phyloP scores from a whole-genome alignment of 768 basidiomycete species.

The Candolleomyces eurysporus region DNA sequence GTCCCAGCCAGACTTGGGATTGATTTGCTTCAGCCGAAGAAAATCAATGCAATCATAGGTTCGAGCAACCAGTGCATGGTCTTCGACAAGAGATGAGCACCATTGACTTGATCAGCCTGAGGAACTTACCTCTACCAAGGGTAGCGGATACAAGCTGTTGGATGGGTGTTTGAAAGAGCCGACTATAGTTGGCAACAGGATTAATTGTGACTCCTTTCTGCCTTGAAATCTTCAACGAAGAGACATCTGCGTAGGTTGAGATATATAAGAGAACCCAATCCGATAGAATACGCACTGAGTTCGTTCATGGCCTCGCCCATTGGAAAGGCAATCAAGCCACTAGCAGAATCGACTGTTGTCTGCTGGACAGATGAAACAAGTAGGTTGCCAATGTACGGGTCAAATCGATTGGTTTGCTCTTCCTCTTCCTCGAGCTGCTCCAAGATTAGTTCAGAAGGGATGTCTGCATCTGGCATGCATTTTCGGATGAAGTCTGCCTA shows the following conservation, averaged over 20 bases:
- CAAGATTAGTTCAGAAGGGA: conserved; percentile 66
- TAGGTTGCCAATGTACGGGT: conserved; percentile 57
- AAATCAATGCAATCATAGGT: conserved; percentile 21
- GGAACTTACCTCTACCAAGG: conserved; percentile 6
- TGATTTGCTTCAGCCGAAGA: conserved; percentile 11
- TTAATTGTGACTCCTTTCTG: conserved; percentile 30
- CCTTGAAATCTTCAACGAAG: conserved; percentile 28
- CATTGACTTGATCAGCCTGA: background rate
- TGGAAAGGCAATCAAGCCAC: conserved; percentile 52
- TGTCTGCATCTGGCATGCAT: conserved; percentile 69
- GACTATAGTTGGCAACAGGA: conserved; percentile 39
- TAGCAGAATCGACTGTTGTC: conserved; percentile 15
- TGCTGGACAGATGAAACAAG: conserved; percentile 40
- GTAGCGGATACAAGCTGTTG: conserved; percentile 51
- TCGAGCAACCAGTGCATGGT: conserved; percentile 21
- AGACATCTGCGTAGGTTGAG: conserved; percentile 42
- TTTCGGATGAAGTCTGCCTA: conserved; percentile 74
- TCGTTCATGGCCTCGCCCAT: conserved; percentile 58
- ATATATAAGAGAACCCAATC: background rate
- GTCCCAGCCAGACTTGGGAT: background rate
- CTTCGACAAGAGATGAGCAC: conserved; percentile 9
- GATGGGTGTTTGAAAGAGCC: conserved; percentile 65
- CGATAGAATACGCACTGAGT: conserved; percentile 49
- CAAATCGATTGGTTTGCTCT: conserved; percentile 31
- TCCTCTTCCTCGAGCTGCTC: conserved; percentile 52